phyloP scores from a whole-genome alignment of 2,329 filamentous ascomycete genomes.

The Eutypa lata region DNA sequence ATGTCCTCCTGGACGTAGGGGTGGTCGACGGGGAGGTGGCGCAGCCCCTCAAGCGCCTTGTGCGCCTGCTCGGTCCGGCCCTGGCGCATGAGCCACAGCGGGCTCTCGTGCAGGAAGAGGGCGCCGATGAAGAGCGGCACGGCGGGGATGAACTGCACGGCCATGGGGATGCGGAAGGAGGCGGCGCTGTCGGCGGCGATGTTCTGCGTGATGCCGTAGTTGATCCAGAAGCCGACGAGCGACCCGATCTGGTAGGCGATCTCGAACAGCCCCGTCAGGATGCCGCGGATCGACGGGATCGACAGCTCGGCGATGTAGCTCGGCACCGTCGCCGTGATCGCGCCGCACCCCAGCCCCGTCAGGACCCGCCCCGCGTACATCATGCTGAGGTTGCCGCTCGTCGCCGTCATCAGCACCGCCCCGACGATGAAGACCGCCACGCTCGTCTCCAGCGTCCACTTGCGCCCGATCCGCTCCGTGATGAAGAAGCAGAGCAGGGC shows the following conservation, averaged over 20 bases:
- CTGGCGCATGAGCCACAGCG: constrained; percentile 41
- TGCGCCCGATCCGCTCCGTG: constrained; percentile 47
- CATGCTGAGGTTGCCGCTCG: constrained; percentile 37
- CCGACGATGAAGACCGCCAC: constrained; percentile 43
- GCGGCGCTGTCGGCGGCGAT: constrained; percentile 30
- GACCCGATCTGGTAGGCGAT: constrained; percentile 53
- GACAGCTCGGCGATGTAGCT: constrained; percentile 63
- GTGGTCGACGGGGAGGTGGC: constrained; percentile 40
- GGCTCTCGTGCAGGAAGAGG: constrained; percentile 39
- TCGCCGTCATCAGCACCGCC: constrained; percentile 40
- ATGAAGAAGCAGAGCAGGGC: constrained; percentile 45
- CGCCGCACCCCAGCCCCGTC: constrained; percentile 55
- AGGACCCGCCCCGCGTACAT: constrained; percentile 57
- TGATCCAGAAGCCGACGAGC: constrained; percentile 51
- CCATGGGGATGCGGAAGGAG: constrained; percentile 49
- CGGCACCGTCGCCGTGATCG: constrained; percentile 57
- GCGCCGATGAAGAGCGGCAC: constrained; percentile 41
- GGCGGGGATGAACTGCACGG: constrained; percentile 43
- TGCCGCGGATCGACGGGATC: constrained; percentile 54
- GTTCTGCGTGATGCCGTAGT: constrained; percentile 40
- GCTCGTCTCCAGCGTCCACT: constrained; percentile 45
- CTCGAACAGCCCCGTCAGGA: constrained; percentile 52
- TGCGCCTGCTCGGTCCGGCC: constrained; percentile 37
- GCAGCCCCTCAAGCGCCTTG: constrained; percentile 38
- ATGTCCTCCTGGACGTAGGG: constrained; percentile 45